A percentile compares a stretch with the other conserved stretches of the same genome.
Evolutionary conservation across 192 early-diverging fungal genomes (phyloP).

Genomic region (Martensiomyces pterosporus): DNA sequence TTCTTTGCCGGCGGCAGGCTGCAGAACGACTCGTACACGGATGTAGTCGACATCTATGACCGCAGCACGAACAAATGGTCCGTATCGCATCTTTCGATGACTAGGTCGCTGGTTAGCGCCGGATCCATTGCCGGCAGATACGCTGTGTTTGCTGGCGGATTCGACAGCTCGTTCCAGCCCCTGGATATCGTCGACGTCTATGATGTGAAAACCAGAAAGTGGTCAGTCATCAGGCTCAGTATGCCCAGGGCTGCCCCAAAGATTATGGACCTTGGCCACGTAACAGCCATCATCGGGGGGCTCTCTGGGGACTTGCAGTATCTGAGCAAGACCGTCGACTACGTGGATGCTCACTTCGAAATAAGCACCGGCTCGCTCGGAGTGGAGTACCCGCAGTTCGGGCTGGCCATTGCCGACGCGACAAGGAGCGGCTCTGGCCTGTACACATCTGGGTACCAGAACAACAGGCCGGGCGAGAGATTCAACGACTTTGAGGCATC

Average conservation of each 20-base stretch:
- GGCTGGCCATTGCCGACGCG: slow-evolving; percentile 28
- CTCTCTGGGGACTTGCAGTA: slow-evolving; percentile 48
- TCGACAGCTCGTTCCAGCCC: slow-evolving; percentile 27
- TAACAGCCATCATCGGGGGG: slow-evolving; percentile 33
- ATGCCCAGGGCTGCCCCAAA: slow-evolving; percentile 29
- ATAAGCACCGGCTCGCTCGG: slow-evolving; percentile 12
- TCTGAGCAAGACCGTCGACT: slow-evolving; percentile 44
- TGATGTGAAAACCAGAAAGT: slow-evolving; percentile 29
- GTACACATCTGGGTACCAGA: slow-evolving; percentile 39
- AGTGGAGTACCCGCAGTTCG: slow-evolving; percentile 31
- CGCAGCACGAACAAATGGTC: slow-evolving; percentile 30
- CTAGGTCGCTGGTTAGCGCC: slow-evolving; percentile 32
- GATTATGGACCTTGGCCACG: slow-evolving; percentile 29
- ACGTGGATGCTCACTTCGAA: slow-evolving; percentile 16
- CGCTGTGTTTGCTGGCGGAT: slow-evolving; percentile 48
- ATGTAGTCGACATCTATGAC: slow-evolving; percentile 47
- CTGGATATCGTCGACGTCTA: slow-evolving; percentile 45
- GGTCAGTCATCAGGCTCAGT: slow-evolving; percentile 21
- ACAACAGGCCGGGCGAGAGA: slow-evolving; percentile 43
- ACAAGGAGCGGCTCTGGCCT: slow-evolving; percentile 22
- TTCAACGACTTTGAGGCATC: slow-evolving; percentile 49
- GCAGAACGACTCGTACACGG: slow-evolving; percentile 29
- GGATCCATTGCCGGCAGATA: slow-evolving; percentile 42
- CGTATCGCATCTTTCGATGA: slow-evolving; percentile 17
- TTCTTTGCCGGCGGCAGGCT: slow-evolving; percentile 48